Percentiles rank a stretch among this genome's conserved stretches.
phyloP scores from a whole-genome alignment of 2,329 filamentous ascomycete genomes.

The Aspergillus viridinutans region DNA sequence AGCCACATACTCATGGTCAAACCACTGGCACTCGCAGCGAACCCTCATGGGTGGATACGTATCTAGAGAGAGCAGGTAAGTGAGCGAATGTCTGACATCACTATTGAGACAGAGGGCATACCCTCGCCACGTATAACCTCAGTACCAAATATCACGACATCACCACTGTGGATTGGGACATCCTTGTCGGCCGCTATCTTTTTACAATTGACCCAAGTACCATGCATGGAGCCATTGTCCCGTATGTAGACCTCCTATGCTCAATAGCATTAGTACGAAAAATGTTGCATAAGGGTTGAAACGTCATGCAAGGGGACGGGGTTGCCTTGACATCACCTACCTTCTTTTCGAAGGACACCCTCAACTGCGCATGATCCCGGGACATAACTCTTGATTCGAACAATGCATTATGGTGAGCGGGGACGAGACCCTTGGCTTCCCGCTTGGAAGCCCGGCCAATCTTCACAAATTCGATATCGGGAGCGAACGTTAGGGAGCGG shows the following conservation, averaged over 20 bases:
- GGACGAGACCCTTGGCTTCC: constrained; percentile 31
- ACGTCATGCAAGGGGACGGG: background rate
- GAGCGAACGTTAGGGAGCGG: constrained; percentile 31
- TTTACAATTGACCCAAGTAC: constrained; percentile 52
- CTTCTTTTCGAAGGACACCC: constrained; percentile 22
- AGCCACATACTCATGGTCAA: constrained; percentile 14
- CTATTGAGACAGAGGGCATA: constrained; percentile 15
- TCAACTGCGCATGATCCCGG: constrained; percentile 41
- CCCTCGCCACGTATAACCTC: constrained; percentile 48
- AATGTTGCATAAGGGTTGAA: background rate
- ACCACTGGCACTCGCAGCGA: constrained; percentile 28
- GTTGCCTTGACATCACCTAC: constrained; percentile 15
- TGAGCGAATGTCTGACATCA: background rate
- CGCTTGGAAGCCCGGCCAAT: constrained; percentile 43
- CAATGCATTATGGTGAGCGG: constrained; percentile 38
- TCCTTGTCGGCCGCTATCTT: constrained; percentile 38
- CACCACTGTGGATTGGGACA: constrained; percentile 35
- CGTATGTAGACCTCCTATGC: constrained; percentile 44
- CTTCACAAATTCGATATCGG: constrained; percentile 22
- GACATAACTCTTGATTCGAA: constrained; percentile 48
- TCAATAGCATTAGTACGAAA: background rate
- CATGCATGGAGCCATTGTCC: constrained; percentile 60
- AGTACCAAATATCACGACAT: constrained; percentile 44
- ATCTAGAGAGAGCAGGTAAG: constrained; percentile 15
- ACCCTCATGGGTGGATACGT: constrained; percentile 32